These are phyloP conservation scores for Phaeoacremonium minimum DNA, from an alignment of 2,329 filamentous ascomycete genomes.

Conservation along the genomic window DNA sequence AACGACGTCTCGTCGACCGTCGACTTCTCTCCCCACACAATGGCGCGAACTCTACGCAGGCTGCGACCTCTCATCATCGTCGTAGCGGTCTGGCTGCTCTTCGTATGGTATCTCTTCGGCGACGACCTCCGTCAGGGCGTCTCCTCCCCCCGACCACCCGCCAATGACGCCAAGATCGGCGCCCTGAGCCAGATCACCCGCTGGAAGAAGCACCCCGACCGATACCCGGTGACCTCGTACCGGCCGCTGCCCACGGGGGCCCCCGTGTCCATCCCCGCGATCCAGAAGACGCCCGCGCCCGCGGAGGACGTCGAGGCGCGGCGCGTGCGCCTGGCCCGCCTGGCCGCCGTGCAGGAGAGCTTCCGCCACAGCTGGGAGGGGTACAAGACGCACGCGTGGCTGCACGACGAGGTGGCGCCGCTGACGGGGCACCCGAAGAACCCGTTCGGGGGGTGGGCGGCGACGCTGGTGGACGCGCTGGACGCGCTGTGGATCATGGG, in stretches of 20 bases:
- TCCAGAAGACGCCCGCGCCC: slow-evolving; percentile 53
- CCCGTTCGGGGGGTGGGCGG: slow-evolving; percentile 63
- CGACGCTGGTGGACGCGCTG: slow-evolving; percentile 62
- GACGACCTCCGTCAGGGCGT: too few relatives aligned
- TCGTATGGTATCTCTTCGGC: slow-evolving; percentile 8
- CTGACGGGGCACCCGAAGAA: slow-evolving; percentile 46
- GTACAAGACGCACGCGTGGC: slow-evolving; percentile 61
- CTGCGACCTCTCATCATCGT: slow-evolving; percentile 9
- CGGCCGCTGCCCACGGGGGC: slow-evolving; percentile 28
- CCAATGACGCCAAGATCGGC: background rate
- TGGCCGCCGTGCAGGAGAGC: slow-evolving; percentile 40
- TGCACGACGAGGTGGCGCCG: slow-evolving; percentile 58
- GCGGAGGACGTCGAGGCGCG: slow-evolving; percentile 30
- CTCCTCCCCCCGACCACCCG: background rate
- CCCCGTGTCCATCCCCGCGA: slow-evolving; percentile 50
- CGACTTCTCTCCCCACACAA: too few relatives aligned
- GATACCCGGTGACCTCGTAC: slow-evolving; percentile 25
- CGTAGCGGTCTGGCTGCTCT: slow-evolving; percentile 7
- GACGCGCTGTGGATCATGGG: slow-evolving; percentile 74
- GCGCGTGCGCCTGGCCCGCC: slow-evolving; percentile 30
- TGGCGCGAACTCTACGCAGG: too few relatives aligned
- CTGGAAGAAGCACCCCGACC: slow-evolving; percentile 28
- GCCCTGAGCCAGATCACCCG: background rate
- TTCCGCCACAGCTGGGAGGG: slow-evolving; percentile 54
- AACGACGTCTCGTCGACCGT: too few relatives aligned